These are phyloP conservation scores for Penicillium olsonii DNA, from an alignment of 2,329 filamentous ascomycete genomes.

Conservation along the genomic window DNA sequence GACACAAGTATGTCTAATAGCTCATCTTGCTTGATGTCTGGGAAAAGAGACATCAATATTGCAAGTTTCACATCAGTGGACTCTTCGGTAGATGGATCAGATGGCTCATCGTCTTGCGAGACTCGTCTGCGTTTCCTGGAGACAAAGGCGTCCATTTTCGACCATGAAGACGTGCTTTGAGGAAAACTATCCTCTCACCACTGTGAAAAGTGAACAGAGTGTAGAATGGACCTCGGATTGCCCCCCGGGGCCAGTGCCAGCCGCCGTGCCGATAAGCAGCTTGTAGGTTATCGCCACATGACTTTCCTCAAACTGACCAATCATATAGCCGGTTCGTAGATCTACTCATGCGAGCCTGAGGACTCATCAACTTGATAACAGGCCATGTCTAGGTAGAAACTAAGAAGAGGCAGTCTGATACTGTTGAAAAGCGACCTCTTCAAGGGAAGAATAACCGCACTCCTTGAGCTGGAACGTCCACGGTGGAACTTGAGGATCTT, in stretches of 20 bases:
- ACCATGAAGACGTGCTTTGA: too few relatives aligned
- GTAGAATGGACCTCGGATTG: too few relatives aligned
- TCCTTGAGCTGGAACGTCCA: too few relatives aligned
- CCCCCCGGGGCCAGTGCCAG: too few relatives aligned
- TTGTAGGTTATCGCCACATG: conserved; percentile 35
- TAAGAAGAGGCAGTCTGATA: too few relatives aligned
- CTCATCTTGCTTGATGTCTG: conserved; percentile 61
- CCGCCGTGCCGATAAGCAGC: conserved; percentile 9
- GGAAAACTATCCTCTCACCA: not conserved
- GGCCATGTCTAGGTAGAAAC: too few relatives aligned
- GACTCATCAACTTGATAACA: too few relatives aligned
- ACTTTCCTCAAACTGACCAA: conserved; percentile 32
- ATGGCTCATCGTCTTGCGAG: conserved; percentile 8
- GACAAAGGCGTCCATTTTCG: conserved; percentile 44
- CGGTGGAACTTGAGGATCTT: too few relatives aligned
- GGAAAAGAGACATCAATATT: conserved; percentile 75
- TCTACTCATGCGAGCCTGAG: not conserved
- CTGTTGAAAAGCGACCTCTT: too few relatives aligned
- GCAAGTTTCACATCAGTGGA: conserved; percentile 90
- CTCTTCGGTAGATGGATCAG: conserved; percentile 58
- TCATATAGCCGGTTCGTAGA: conserved; percentile 14
- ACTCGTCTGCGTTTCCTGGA: conserved; percentile 37
- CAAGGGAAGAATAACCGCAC: too few relatives aligned
- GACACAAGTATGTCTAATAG: conserved; percentile 78
- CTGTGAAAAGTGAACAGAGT: not conserved